Percentiles rank a stretch among this genome's conserved stretches.
Evolutionary conservation across 352 stramenopile species (phyloP).

Genomic region (Pythium volutum): DNA sequence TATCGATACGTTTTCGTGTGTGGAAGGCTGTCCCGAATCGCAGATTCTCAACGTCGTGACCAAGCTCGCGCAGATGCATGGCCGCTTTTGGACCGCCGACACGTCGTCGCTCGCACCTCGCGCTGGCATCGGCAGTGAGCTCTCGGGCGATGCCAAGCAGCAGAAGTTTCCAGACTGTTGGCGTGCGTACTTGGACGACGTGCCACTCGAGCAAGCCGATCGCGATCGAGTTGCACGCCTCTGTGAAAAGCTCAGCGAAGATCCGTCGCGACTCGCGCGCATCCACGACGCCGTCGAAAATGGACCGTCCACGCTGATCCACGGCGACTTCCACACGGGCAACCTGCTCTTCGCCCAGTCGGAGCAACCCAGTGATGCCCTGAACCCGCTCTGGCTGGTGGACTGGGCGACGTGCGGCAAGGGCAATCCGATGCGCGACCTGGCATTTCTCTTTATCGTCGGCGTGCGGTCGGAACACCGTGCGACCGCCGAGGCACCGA

Average conservation of each 20-base stretch:
- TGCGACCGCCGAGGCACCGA: slow-evolving; percentile 31
- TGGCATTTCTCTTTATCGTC: slow-evolving; percentile 85
- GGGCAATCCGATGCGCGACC: slow-evolving; percentile 71
- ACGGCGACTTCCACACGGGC: slow-evolving; percentile 81
- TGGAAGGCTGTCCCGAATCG: slow-evolving; percentile 55
- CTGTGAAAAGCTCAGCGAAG: slow-evolving; percentile 47
- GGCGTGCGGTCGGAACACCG: slow-evolving; percentile 56
- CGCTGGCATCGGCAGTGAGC: slow-evolving; percentile 69
- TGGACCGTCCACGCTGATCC: slow-evolving; percentile 62
- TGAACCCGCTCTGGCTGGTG: slow-evolving; percentile 50
- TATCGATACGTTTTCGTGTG: slow-evolving; percentile 53
- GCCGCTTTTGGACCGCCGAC: slow-evolving; percentile 45
- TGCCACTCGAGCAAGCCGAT: slow-evolving; percentile 33
- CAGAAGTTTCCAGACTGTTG: slow-evolving; percentile 63
- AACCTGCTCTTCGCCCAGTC: slow-evolving; percentile 57
- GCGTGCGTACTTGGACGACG: slow-evolving; percentile 46
- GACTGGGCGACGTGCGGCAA: slow-evolving; percentile 79
- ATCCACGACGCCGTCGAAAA: slow-evolving; percentile 52
- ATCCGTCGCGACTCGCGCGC: slow-evolving; percentile 32
- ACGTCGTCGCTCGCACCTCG: slow-evolving; percentile 39
- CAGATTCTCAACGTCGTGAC: slow-evolving; percentile 42
- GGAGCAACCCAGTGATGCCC: slow-evolving; percentile 6
- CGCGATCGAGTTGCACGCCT: slow-evolving; percentile 31
- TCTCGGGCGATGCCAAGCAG: slow-evolving; percentile 55
- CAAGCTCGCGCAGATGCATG: slow-evolving; percentile 67